A percentile compares a stretch with the other conserved stretches of the same genome.
These are phyloP conservation scores for Penicillium soppii DNA, from an alignment of 495 filamentous ascomycete genomes.

Conservation along the genomic window DNA sequence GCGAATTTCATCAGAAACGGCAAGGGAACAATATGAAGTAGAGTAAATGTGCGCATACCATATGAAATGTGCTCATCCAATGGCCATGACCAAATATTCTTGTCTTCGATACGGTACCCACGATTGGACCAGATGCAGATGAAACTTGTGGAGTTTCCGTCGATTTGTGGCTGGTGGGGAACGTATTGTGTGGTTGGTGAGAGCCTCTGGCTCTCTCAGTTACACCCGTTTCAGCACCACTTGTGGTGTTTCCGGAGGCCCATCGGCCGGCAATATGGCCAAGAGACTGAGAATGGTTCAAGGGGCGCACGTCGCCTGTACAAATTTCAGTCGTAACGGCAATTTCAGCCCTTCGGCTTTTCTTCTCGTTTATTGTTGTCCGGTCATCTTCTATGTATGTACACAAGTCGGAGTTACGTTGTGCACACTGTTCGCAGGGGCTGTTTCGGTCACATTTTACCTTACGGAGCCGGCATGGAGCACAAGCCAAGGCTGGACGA, in stretches of 20 bases:
- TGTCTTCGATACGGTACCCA: conserved; percentile 27
- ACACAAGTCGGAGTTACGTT: conserved; percentile 28
- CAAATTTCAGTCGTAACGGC: conserved; percentile 10
- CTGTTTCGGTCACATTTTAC: conserved; percentile 46
- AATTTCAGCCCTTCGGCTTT: conserved; percentile 36
- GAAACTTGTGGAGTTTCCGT: conserved; percentile 8
- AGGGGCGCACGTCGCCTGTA: conserved; percentile 1
- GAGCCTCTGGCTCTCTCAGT: background rate
- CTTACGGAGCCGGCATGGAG: conserved; percentile 50
- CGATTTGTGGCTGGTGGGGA: conserved; percentile 8
- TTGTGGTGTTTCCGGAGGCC: background rate
- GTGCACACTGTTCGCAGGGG: conserved; percentile 17
- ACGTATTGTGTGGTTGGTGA: background rate
- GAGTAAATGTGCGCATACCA: conserved; percentile 24
- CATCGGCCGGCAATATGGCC: background rate
- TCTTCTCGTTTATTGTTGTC: background rate
- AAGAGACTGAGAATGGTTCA: background rate
- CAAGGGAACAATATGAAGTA: conserved; percentile 27
- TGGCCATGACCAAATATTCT: conserved; percentile 28
- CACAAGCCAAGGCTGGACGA: conserved; percentile 44
- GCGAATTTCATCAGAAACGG: background rate
- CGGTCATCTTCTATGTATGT: conserved; percentile 37
- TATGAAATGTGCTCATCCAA: conserved; percentile 30
- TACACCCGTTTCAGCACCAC: background rate
- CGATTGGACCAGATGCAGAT: conserved; percentile 14